Evolutionary conservation across 2,329 filamentous ascomycete genomes (phyloP).

Genomic region (Didymella pomorum): DNA sequence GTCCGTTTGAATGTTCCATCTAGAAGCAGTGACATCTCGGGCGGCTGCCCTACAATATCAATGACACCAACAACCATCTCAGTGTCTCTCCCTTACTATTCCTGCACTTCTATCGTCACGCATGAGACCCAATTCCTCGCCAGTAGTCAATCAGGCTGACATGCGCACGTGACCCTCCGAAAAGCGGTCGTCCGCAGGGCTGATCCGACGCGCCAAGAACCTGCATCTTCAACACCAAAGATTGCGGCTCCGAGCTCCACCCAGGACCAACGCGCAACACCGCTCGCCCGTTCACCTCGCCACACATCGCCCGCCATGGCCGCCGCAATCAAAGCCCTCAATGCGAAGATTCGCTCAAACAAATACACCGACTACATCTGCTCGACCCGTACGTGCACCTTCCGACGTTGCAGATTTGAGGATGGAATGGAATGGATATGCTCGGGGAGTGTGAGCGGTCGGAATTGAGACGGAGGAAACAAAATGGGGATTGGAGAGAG

Average conservation of each 20-base stretch:
- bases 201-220: conserved; percentile 9
- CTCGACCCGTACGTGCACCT: conserved; percentile 59
- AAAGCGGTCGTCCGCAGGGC: conserved; percentile 10
- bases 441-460: too few species aligned
- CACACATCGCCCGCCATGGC: conserved; percentile 52
- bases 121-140: neutral
- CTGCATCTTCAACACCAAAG: conserved; percentile 14
- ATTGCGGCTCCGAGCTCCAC: conserved; percentile 20
- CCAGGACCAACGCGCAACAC: conserved; percentile 14
- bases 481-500: neutral
- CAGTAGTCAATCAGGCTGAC: neutral
- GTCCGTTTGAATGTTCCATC: conserved; percentile 5
- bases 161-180: conserved; percentile 26
- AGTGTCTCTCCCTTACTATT: neutral
- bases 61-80: conserved; percentile 2
- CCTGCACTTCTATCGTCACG: neutral
- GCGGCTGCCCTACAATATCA: conserved; percentile 10
- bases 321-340: conserved; percentile 62
- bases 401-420: neutral
- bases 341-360: conserved; percentile 61
- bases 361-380: conserved; percentile 61
- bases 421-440: too few species aligned
- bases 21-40: conserved; percentile 6
- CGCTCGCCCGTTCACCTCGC: neutral
- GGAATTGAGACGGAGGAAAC: neutral